These are phyloP conservation scores for Pythium chondricola DNA, from an alignment of 352 stramenopile species.

Conservation along the genomic window DNA sequence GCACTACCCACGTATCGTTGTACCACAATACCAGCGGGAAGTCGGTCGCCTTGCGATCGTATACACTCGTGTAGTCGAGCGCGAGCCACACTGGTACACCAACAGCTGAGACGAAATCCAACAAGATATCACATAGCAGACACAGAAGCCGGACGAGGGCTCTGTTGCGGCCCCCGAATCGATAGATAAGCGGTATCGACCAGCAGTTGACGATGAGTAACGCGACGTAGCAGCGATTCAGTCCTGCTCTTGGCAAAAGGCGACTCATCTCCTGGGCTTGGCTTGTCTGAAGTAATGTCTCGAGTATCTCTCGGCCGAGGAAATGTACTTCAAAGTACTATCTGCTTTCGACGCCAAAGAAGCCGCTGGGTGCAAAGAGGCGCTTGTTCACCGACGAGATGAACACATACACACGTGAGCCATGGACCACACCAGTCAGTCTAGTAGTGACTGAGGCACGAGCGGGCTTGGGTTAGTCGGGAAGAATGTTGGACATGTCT, in stretches of 20 bases:
- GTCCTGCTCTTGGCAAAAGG: neutral
- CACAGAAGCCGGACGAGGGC: neutral
- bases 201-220: conserved; percentile 15
- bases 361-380: neutral
- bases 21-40: neutral
- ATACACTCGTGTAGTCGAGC: neutral
- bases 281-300: conserved; percentile 9
- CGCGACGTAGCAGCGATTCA: conserved; percentile 8
- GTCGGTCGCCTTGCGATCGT: neutral
- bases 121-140: conserved; percentile 5
- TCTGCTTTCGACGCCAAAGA: conserved; percentile 12
- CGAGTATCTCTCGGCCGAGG: conserved; percentile 7
- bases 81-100: conserved; percentile 3
- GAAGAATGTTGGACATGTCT: neutral
- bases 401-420: neutral
- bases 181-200: neutral
- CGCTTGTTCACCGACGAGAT: neutral
- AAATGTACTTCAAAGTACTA: conserved; percentile 15
- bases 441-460: neutral
- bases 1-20: neutral
- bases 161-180: neutral
- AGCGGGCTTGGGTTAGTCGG: neutral
- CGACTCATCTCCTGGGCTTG: conserved; percentile 11
- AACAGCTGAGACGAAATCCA: conserved; percentile 12
- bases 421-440: neutral